Conservation (phyloP, 805 yeast genomes). For the Myxozyma vanderwaltii region DNA sequence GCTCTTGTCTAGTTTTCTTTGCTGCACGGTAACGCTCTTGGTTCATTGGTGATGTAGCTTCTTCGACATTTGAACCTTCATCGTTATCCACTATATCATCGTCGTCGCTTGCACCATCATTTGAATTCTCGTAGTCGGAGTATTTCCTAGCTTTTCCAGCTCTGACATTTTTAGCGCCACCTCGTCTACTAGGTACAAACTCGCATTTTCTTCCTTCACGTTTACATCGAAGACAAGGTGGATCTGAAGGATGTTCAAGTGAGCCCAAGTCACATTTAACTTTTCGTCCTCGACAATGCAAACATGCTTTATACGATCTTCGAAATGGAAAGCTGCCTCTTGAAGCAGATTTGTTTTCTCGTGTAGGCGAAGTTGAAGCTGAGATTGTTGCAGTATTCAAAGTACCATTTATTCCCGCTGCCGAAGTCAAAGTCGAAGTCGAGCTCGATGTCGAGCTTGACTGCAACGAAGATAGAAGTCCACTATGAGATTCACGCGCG, state of each 20-base stretch:
- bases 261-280: constrained; percentile 85
- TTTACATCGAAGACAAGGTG: constrained; percentile 83
- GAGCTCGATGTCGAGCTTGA: not conserved
- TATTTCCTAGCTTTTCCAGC: constrained; percentile 40
- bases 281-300: constrained; percentile 80
- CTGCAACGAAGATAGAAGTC: not conserved
- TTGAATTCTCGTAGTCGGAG: constrained; percentile 5
- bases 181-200: constrained; percentile 61
- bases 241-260: constrained; percentile 67
- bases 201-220: constrained; percentile 83
- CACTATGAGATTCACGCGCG: not conserved
- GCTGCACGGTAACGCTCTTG: not conserved
- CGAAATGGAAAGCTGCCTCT: constrained; percentile 45
- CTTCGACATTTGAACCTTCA: not conserved
- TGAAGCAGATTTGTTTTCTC: not conserved
- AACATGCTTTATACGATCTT: constrained; percentile 79
- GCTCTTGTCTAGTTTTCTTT: constrained; percentile 5
- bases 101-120: constrained; percentile 3
- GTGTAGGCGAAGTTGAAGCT: not conserved
- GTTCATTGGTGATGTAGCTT: not conserved
- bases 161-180: constrained; percentile 49
- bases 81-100: constrained; percentile 16
- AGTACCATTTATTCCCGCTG: not conserved
- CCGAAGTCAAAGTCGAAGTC: not conserved
- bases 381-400: not conserved